Evolutionary conservation across 106 monocot genomes (phyloP).

Genomic region (Vanilla planifolia): DNA sequence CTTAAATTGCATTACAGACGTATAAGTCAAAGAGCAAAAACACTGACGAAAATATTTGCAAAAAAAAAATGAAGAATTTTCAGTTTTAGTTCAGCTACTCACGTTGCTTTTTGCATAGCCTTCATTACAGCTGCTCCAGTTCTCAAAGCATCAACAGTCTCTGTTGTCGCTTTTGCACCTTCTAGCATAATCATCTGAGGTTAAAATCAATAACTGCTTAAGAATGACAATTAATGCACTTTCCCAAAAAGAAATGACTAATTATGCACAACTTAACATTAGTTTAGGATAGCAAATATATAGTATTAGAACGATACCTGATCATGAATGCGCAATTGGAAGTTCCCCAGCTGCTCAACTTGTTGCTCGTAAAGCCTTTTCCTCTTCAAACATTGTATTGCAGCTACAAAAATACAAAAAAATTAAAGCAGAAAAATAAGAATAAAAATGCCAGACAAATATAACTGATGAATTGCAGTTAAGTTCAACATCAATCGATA

Average conservation of each 20-base stretch:
- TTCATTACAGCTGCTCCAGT: slow-evolving; percentile 92
- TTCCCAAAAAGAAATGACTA: neutral
- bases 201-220: neutral
- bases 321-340: slow-evolving; percentile 91
- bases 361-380: slow-evolving; percentile 90
- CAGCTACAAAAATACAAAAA: slow-evolving; percentile 43
- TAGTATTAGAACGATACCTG: slow-evolving; percentile 36
- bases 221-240: neutral
- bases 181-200: slow-evolving; percentile 90
- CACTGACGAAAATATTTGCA: too few relatives aligned
- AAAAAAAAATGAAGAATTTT: too few relatives aligned
- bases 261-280: neutral
- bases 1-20: too few relatives aligned
- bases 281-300: neutral
- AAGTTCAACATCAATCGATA: too few relatives aligned
- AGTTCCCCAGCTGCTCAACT: slow-evolving; percentile 96
- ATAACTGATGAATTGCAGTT: too few relatives aligned
- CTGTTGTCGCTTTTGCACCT: slow-evolving; percentile 93
- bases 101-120: slow-evolving; percentile 89
- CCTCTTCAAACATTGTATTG: slow-evolving; percentile 96
- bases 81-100: slow-evolving; percentile 17
- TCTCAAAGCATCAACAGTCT: slow-evolving; percentile 96
- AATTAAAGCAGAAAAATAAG: too few relatives aligned
- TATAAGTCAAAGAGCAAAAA: too few relatives aligned
- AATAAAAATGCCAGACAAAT: too few relatives aligned